Conservation (phyloP, 2,329 filamentous ascomycete genomes). For the Fusarium burgessii region DNA sequence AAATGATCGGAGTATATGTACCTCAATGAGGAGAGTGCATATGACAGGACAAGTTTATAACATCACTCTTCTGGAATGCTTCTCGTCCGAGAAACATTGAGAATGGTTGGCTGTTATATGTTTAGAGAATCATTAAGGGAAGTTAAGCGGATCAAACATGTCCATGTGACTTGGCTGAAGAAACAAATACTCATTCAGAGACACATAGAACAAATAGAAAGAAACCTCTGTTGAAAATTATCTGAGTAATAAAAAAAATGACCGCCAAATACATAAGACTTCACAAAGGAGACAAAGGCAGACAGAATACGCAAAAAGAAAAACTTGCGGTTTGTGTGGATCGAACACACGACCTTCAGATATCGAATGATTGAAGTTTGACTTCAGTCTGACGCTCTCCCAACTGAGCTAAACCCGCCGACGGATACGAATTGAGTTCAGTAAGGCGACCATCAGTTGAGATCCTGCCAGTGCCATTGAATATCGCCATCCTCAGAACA, state of each 20-base stretch:
- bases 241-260: neutral
- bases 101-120: no score
- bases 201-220: neutral
- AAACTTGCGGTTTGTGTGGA: conserved; percentile 46
- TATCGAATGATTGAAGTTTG: conserved; percentile 40
- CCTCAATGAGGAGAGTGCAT: accelerated
- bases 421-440: accelerated
- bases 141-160: no score
- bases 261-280: no score
- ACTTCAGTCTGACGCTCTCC: conserved; percentile 45
- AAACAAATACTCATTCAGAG: no score
- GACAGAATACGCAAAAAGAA: neutral
- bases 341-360: conserved; percentile 50
- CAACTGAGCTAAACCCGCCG: conserved; percentile 49
- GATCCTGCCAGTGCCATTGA: neutral
- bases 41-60: neutral
- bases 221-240: no score
- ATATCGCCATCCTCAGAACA: neutral
- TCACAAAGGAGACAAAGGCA: no score
- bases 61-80: neutral
- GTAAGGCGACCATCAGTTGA: neutral
- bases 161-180: no score
- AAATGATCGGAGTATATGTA: accelerated
- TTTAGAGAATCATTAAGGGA: no score
- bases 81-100: neutral